A percentile compares a stretch with the other conserved stretches of the same genome.
Conservation (phyloP, 2,329 filamentous ascomycete species). For the Lizonia empirigonia region DNA sequence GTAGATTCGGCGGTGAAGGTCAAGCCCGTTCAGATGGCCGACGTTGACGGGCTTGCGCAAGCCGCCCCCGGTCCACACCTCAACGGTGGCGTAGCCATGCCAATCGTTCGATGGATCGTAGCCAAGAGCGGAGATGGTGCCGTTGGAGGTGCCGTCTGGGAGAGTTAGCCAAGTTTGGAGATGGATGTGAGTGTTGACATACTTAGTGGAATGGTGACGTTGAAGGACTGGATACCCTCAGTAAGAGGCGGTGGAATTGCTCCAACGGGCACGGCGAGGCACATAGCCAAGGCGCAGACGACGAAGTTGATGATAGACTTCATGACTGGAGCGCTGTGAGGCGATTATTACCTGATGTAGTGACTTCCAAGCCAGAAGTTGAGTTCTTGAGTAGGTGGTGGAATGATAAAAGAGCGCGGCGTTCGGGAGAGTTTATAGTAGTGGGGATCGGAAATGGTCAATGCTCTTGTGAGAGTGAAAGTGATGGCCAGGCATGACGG, state of each 20-base stretch:
- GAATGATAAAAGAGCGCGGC: background rate
- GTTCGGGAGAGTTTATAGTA: background rate
- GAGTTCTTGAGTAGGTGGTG: background rate
- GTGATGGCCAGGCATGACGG: background rate
- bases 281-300: background rate
- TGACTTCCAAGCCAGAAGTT: background rate
- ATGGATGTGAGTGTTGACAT: background rate
- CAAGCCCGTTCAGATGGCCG: background rate
- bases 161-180: background rate
- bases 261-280: background rate
- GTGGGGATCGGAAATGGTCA: too few relatives aligned
- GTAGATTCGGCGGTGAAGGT: background rate
- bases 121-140: background rate
- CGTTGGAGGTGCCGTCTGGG: background rate
- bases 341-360: background rate
- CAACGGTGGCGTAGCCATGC: background rate
- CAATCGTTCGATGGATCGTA: background rate
- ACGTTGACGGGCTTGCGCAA: background rate
- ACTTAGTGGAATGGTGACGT: background rate
- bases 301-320: background rate
- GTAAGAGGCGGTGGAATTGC: background rate
- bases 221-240: background rate
- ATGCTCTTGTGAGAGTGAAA: background rate
- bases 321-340: background rate
- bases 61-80: background rate